Conservation (phyloP, 2,329 filamentous ascomycete species). For the Pestalotiopsis sp. region DNA sequence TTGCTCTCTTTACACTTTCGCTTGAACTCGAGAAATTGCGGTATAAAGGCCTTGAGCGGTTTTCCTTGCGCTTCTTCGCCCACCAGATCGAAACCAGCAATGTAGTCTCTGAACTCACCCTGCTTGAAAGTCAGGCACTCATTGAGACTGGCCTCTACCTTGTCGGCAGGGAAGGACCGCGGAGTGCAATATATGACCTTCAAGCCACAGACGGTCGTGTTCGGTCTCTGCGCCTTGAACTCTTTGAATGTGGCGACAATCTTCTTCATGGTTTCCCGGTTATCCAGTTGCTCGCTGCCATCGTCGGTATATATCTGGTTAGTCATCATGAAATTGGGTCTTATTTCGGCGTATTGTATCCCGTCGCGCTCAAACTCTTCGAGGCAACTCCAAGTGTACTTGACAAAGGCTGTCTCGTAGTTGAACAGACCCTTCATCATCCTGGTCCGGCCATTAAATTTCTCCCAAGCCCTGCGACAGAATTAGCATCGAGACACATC, state of each 20-base stretch:
- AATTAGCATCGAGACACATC: background rate
- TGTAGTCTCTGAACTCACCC: conserved; percentile 48
- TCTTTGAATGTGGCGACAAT: conserved; percentile 50
- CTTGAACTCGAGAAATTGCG: conserved; percentile 51
- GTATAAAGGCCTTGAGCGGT: conserved; percentile 52
- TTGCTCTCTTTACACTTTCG: conserved; percentile 43
- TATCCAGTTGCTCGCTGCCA: conserved; percentile 45
- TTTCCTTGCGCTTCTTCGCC: conserved; percentile 59
- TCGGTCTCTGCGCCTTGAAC: conserved; percentile 31
- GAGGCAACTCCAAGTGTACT: conserved; percentile 57
- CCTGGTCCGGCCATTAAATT: conserved; percentile 64
- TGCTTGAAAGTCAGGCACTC: conserved; percentile 58
- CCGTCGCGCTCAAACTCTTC: conserved; percentile 58
- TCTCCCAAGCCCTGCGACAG: conserved; percentile 52
- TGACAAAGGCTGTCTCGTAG: conserved; percentile 57
- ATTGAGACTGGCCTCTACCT: conserved; percentile 49
- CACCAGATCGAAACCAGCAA: conserved; percentile 64
- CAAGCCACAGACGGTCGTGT: conserved; percentile 38
- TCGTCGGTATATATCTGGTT: conserved; percentile 55
- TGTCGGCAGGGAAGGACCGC: conserved; percentile 49
- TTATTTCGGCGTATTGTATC: conserved; percentile 63
- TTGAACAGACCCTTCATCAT: conserved; percentile 64
- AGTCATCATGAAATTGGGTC: conserved; percentile 59
- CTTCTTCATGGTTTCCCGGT: conserved; percentile 53
- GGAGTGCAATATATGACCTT: conserved; percentile 66